Conservation (phyloP, 2,329 filamentous ascomycete species). For the Stachybotrys echinatus region DNA sequence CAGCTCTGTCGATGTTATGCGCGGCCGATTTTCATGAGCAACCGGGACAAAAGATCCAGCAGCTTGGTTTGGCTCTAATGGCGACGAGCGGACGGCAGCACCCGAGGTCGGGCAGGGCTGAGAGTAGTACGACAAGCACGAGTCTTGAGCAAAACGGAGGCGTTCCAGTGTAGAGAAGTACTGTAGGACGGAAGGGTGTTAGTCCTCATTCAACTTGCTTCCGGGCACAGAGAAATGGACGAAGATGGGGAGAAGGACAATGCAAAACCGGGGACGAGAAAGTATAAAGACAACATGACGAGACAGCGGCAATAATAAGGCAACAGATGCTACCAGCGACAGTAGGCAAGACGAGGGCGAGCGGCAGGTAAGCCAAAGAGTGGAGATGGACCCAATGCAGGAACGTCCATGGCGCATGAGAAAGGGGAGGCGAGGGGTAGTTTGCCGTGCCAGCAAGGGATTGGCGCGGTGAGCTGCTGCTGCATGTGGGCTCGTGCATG, state of each 20-base stretch:
- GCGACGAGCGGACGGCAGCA: constrained; percentile 11
- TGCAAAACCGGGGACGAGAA: neutral
- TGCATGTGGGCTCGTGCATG: neutral
- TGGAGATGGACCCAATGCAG: neutral
- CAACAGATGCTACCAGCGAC: neutral
- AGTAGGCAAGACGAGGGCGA: neutral
- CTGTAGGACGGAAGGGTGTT: constrained; percentile 29
- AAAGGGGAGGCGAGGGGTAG: neutral
- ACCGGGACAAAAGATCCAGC: constrained; percentile 6
- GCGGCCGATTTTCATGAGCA: constrained; percentile 18
- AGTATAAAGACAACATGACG: neutral
- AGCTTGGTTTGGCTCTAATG: neutral
- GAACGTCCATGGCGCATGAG: neutral
- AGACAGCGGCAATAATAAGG: neutral
- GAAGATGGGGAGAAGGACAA: neutral
- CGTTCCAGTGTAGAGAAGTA: constrained; percentile 72
- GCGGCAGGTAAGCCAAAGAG: neutral
- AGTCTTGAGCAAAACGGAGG: constrained; percentile 55
- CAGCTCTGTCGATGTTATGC: constrained; percentile 48
- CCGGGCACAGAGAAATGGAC: too few species aligned
- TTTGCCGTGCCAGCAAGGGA: neutral
- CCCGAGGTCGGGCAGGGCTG: constrained; percentile 19
- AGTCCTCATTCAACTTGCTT: neutral
- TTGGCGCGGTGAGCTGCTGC: neutral
- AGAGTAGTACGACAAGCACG: constrained; percentile 19